Evolutionary conservation across 352 stramenopile species (phyloP), one percentile per base, ranked within the genome.

Genomic region (Lagenidium sp.): DNA sequence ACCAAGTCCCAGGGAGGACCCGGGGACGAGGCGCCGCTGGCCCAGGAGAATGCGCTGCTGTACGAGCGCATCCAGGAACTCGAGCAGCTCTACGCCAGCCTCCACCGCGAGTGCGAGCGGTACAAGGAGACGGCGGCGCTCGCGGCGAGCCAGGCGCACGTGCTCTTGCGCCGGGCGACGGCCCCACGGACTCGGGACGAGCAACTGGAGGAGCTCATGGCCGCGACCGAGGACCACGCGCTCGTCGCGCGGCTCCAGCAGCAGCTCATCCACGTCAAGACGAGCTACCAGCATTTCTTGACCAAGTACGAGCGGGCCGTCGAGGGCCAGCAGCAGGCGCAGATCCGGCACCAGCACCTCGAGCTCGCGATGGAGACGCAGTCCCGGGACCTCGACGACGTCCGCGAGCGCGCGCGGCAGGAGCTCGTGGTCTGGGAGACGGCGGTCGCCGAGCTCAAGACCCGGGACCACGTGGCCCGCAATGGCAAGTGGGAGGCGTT

Each of bases 231-330:
- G 50, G 91, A 97, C 53, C 84, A 96, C 32, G 69, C 83, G 4
- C 68, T 97, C 24, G 91, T 97, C 28, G 90, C 82, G 1, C 62
- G 77, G 41, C 60, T 97, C 11, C 91, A 97, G 53, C 71, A 89
- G 23, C 75, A 96, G 50, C 57, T 97, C 13, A 71, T 92, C 50
- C 68, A 89, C n/a, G 79, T 94, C n/a, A 94, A 87, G 46, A 32
- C 60, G 4, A 82, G 66, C 12, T 93, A 88, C 54, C 80, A 93
- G 49, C 69, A 84, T n/a, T 90, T 87, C n/a, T 26, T 78, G 0
- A 36, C 65, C 23, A 77, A 83, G 24, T 87, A 88, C 44, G 74
- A 92, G 10, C 35, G 67, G 8, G 54, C 70, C 4, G 50, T 66
- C 0, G 65, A 76, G 25, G 49, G 54, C 19, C 63, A 87, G 25